Evolutionary conservation across 345 rosid genomes (phyloP).

Genomic region (Citrus glauca): DNA sequence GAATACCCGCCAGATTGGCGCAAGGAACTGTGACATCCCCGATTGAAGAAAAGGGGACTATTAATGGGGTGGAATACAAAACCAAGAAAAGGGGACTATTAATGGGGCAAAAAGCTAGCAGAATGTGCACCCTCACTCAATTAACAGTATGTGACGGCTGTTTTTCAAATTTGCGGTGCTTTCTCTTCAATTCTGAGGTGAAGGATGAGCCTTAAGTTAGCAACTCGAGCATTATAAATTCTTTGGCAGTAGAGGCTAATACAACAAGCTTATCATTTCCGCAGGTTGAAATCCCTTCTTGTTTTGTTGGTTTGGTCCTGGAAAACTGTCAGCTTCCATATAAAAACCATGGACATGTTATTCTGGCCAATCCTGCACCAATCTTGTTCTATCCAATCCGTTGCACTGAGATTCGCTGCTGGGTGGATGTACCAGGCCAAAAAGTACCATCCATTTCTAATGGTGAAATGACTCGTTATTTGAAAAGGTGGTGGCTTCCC

Average conservation of each 20-base stretch:
- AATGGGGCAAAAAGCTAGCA: not conserved
- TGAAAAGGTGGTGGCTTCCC: slow-evolving; percentile 7
- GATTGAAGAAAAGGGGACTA: not conserved
- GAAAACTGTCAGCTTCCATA: not conserved
- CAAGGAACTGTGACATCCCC: not conserved
- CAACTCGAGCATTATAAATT: not conserved
- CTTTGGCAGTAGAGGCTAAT: not conserved
- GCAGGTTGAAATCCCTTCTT: not conserved
- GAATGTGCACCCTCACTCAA: not conserved
- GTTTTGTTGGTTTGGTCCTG: slow-evolving; percentile 2
- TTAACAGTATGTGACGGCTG: not conserved
- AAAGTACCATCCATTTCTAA: slow-evolving; percentile 3
- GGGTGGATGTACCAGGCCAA: not conserved
- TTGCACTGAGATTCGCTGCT: not conserved
- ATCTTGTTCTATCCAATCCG: slow-evolving; percentile 2
- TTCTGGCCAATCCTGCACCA: not conserved
- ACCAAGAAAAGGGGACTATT: not conserved
- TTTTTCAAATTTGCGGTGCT: not conserved
- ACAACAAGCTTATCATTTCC: not conserved
- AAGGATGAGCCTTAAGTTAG: not conserved
- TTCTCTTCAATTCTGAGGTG: not conserved
- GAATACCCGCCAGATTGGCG: not conserved
- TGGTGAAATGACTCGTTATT: slow-evolving; percentile 5
- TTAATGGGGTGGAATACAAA: too few species aligned
- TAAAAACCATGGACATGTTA: not conserved